phyloP scores from a whole-genome alignment of 2,329 filamentous ascomycete genomes.

The Cadophora sp. region DNA sequence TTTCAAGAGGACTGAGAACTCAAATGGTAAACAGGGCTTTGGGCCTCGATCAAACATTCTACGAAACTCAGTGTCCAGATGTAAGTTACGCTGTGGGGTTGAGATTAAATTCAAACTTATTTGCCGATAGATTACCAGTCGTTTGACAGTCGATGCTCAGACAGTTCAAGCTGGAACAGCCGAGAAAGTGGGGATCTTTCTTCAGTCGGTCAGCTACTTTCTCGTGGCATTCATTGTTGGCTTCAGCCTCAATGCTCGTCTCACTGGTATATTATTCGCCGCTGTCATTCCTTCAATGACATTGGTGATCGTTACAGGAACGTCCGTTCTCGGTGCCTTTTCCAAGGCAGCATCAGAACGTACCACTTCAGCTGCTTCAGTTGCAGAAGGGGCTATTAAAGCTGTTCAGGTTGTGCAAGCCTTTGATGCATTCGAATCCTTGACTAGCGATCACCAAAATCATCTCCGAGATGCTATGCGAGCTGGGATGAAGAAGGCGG shows the following conservation, averaged over 20 bases:
- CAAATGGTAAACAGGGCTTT: slow-evolving; percentile 55
- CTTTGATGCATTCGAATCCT: slow-evolving; percentile 54
- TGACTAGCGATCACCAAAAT: slow-evolving; percentile 56
- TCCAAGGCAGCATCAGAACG: slow-evolving; percentile 51
- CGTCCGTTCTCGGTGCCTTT: slow-evolving; percentile 51
- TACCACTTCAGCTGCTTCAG: slow-evolving; percentile 56
- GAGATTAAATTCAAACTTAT: background rate
- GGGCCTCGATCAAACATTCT: slow-evolving; percentile 58
- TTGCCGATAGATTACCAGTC: slow-evolving; percentile 52
- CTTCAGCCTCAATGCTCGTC: slow-evolving; percentile 61
- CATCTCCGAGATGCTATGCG: slow-evolving; percentile 52
- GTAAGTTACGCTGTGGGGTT: slow-evolving; percentile 45
- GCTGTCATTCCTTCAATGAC: slow-evolving; percentile 59
- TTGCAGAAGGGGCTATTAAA: slow-evolving; percentile 59
- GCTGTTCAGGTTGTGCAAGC: slow-evolving; percentile 60
- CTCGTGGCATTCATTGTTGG: slow-evolving; percentile 64
- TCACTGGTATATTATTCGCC: slow-evolving; percentile 61
- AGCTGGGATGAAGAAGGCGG: slow-evolving; percentile 57
- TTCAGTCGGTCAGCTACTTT: slow-evolving; percentile 64
- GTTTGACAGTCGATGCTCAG: slow-evolving; percentile 63
- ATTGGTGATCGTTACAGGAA: slow-evolving; percentile 54
- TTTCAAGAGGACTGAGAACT: slow-evolving; percentile 54
- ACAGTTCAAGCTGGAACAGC: slow-evolving; percentile 63
- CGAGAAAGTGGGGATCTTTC: slow-evolving; percentile 65
- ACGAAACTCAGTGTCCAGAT: slow-evolving; percentile 57